Conservation (phyloP, 1,284 basidiomycete genomes). For the Sphaerobolus stellatus region DNA sequence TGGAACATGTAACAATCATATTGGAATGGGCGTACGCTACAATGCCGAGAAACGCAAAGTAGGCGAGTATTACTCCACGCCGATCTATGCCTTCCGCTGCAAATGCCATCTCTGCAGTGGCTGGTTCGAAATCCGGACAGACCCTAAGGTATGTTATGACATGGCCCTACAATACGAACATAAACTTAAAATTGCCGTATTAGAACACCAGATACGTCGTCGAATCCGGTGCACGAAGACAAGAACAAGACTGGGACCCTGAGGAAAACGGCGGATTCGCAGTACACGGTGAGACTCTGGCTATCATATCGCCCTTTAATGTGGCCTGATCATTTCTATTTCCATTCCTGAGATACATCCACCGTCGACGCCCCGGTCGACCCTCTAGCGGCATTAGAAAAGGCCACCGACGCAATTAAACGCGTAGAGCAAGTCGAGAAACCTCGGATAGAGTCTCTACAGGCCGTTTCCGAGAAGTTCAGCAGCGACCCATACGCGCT, state of each 20-base stretch:
- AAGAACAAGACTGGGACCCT: conserved; percentile 95
- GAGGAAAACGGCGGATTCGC: conserved; percentile 92
- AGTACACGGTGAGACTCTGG: conserved; percentile 65
- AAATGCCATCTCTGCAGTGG: conserved; percentile 94
- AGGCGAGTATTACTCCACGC: conserved; percentile 92
- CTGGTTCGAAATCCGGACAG: conserved; percentile 97
- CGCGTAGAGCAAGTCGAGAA: conserved; percentile 68
- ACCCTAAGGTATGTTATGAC: conserved; percentile 77
- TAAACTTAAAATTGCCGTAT: no score
- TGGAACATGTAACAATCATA: conserved; percentile 89
- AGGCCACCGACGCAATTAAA: conserved; percentile 77
- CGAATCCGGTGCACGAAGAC: conserved; percentile 82
- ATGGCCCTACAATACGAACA: no score
- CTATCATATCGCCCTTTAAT: not conserved
- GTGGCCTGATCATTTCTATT: conserved; percentile 3
- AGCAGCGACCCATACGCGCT: conserved; percentile 84
- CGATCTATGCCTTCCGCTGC: conserved; percentile 92
- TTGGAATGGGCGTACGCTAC: conserved; percentile 96
- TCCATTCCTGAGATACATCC: conserved; percentile 42
- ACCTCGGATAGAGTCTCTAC: conserved; percentile 77
- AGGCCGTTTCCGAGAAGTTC: conserved; percentile 68
- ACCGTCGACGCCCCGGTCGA: conserved; percentile 63
- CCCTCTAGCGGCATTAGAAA: conserved; percentile 86
- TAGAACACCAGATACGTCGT: conserved; percentile 97
- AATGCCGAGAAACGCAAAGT: conserved; percentile 98